Conservation (phyloP, 257 asterid species). For the Gardenia jasminoides region DNA sequence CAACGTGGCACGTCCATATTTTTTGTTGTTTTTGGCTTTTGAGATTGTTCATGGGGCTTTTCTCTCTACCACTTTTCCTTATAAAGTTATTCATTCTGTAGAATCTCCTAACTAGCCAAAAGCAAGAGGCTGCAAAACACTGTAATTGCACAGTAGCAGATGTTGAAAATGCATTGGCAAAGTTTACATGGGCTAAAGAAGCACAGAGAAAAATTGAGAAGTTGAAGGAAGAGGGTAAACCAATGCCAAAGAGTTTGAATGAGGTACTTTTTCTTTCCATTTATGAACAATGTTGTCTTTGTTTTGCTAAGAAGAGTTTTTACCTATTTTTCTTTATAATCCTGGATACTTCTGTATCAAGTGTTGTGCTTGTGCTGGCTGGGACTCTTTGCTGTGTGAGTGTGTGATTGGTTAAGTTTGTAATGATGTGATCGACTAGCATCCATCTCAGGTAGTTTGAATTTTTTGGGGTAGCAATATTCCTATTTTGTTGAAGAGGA, state of each 20-base stretch:
- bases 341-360: not conserved
- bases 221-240: conserved; percentile 80
- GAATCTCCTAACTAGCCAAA: conserved; percentile 61
- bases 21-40: not conserved
- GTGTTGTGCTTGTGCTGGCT: not conserved
- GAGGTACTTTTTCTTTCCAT: conserved; percentile 52
- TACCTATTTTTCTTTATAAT: not conserved
- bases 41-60: not conserved
- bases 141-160: conserved; percentile 75
- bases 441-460: not conserved
- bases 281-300: not conserved
- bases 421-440: no score
- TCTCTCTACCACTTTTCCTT: not conserved
- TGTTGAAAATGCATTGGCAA: conserved; percentile 66
- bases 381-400: not conserved
- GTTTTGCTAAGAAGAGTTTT: not conserved
- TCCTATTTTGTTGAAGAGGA: not conserved
- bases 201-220: conserved; percentile 69
- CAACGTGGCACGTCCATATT: not conserved
- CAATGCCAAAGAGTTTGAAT: conserved; percentile 74
- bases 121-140: conserved; percentile 67
- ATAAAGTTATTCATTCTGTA: conserved; percentile 25
- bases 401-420: not conserved
- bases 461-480: not conserved
- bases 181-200: conserved; percentile 85